Evolutionary conservation across 768 basidiomycete genomes (phyloP).

Genomic region (Lentinula boryana): DNA sequence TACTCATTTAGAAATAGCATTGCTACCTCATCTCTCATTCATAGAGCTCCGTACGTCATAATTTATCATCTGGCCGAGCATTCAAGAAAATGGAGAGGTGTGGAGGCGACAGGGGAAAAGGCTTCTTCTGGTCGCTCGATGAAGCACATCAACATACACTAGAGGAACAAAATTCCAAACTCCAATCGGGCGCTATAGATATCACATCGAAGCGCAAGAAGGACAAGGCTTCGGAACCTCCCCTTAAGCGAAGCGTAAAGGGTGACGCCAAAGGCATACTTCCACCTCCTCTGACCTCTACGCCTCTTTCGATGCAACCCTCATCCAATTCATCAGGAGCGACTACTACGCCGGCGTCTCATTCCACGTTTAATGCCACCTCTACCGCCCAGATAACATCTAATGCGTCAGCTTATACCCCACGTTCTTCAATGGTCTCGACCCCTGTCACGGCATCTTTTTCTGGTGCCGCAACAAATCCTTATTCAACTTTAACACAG

Average conservation of each 20-base stretch:
- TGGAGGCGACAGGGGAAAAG: conserved; percentile 83
- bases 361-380: conserved; percentile 4
- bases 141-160: conserved; percentile 61
- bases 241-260: conserved; percentile 66
- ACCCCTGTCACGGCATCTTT: conserved; percentile 28
- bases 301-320: conserved; percentile 50
- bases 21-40: conserved; percentile 8
- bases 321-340: conserved; percentile 15
- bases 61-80: conserved; percentile 86
- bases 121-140: conserved; percentile 91
- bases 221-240: conserved; percentile 56
- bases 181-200: conserved; percentile 28
- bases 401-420: background rate
- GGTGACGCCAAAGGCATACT: conserved; percentile 54
- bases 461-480: conserved; percentile 32
- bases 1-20: conserved; percentile 4
- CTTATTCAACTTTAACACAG: conserved; percentile 31
- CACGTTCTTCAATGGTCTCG: background rate
- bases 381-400: background rate
- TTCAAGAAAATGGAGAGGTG: conserved; percentile 89
- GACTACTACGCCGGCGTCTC: conserved; percentile 11
- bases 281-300: conserved; percentile 65
- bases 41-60: conserved; percentile 93
- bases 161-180: conserved; percentile 56
- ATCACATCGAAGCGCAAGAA: conserved; percentile 44